Percentiles rank a stretch among this genome's conserved stretches.
Conservation (phyloP, 257 asterid species). For the Solanum ossicruentum region DNA sequence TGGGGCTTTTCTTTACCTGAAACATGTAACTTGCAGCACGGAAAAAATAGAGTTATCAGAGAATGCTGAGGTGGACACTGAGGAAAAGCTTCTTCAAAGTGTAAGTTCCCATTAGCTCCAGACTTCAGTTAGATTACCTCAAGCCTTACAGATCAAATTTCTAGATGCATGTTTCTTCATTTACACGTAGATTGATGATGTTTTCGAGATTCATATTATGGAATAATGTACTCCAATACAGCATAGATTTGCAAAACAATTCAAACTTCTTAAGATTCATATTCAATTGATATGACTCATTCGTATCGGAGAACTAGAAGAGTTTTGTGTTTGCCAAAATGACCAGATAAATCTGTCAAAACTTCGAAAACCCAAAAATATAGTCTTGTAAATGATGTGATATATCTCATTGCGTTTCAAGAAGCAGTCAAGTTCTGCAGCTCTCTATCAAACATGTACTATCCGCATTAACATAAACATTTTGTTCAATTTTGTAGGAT, state of each 20-base stretch:
- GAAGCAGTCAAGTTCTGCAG: neutral
- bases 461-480: neutral
- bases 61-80: conserved; percentile 10
- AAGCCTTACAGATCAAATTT: neutral
- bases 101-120: conserved; percentile 26
- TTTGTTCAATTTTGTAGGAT: conserved; percentile 32
- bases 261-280: neutral
- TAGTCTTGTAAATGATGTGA: neutral
- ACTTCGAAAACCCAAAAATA: neutral
- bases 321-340: neutral
- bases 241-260: neutral
- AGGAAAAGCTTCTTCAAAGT: conserved; percentile 33
- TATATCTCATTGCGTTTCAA: neutral
- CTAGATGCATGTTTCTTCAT: neutral
- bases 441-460: neutral
- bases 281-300: neutral
- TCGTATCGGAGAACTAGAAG: neutral
- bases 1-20: conserved; percentile 6
- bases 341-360: neutral
- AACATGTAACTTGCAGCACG: conserved; percentile 25
- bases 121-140: neutral
- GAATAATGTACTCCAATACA: neutral
- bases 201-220: neutral
- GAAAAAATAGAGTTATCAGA: conserved; percentile 16
- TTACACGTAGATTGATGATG: neutral